Evolutionary conservation across 2,329 filamentous ascomycete genomes (phyloP).

Genomic region (Didymosphaeria variabile): DNA sequence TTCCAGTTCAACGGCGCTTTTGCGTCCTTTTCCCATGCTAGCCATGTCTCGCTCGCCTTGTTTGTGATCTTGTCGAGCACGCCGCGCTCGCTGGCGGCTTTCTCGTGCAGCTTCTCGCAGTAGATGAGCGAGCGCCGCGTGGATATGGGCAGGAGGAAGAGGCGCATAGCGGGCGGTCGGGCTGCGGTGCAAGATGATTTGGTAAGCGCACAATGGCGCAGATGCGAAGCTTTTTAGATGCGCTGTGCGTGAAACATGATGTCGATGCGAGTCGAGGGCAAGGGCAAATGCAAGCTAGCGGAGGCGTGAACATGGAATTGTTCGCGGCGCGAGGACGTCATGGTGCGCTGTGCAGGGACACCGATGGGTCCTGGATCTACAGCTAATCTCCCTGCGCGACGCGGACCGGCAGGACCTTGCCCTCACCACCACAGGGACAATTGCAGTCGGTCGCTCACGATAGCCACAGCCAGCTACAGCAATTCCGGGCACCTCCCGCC

Average conservation of each 20-base stretch:
- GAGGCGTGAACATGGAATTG: not conserved
- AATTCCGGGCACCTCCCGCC: conserved; percentile 1
- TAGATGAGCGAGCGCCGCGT: conserved; percentile 91
- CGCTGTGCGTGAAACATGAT: conserved; percentile 29
- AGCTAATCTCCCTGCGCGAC: conserved; percentile 9
- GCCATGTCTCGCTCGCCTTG: conserved; percentile 81
- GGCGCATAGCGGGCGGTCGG: conserved; percentile 70
- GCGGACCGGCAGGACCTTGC: not conserved
- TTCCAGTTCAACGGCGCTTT: conserved; percentile 75
- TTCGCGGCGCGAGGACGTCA: conserved; percentile 19
- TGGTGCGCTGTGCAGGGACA: conserved; percentile 15
- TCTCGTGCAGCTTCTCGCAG: conserved; percentile 76
- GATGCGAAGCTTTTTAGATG: conserved; percentile 23
- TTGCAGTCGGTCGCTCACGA: not conserved
- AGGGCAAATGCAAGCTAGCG: conserved; percentile 3
- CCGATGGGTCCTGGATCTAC: not conserved
- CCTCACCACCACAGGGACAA: not conserved
- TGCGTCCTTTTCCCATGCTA: conserved; percentile 84
- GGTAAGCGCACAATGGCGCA: conserved; percentile 26
- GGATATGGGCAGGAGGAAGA: conserved; percentile 93
- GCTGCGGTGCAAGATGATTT: conserved; percentile 8
- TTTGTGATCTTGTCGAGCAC: conserved; percentile 73
- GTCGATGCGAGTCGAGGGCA: conserved; percentile 15
- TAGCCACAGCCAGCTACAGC: not conserved
- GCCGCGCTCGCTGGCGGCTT: conserved; percentile 59